Evolutionary conservation across 2,329 filamentous ascomycete genomes (phyloP).

Genomic region (Ophiostoma angusticollis): DNA sequence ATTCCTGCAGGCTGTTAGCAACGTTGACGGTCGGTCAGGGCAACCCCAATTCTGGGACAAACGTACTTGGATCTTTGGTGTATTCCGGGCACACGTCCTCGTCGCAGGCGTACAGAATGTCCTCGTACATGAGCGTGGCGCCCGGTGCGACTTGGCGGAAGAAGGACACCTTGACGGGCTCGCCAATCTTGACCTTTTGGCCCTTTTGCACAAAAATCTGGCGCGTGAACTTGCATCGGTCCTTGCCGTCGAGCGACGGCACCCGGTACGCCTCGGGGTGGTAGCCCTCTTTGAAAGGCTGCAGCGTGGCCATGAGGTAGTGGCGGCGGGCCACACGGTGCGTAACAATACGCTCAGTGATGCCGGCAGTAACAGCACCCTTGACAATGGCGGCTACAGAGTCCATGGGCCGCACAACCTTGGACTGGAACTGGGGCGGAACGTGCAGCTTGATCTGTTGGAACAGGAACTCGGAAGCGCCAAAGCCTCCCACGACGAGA

Average conservation of each 20-base stretch:
- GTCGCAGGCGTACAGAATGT: conserved; percentile 93
- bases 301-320: conserved; percentile 97
- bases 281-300: conserved; percentile 97
- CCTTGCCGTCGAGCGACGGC: conserved; percentile 89
- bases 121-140: conserved; percentile 97
- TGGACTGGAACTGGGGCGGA: conserved; percentile 93
- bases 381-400: conserved; percentile 98
- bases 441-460: conserved; percentile 99
- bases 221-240: conserved; percentile 94
- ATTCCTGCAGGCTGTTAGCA: conserved; percentile 50
- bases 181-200: conserved; percentile 96
- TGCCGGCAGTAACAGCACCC: conserved; percentile 92
- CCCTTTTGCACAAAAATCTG: conserved; percentile 99
- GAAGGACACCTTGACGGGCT: conserved; percentile 97
- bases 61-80: conserved; percentile 97
- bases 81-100: conserved; percentile 98
- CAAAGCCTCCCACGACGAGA: conserved; percentile 92
- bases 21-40: no score
- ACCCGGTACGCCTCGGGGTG: conserved; percentile 97
- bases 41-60: no score
- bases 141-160: conserved; percentile 96
- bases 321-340: conserved; percentile 94
- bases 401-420: conserved; percentile 97
- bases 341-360: conserved; percentile 91
- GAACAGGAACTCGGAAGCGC: conserved; percentile 96